These are phyloP conservation scores for Phlebopus sp. DNA, from an alignment of 1,284 basidiomycete species.

Conservation along the genomic window DNA sequence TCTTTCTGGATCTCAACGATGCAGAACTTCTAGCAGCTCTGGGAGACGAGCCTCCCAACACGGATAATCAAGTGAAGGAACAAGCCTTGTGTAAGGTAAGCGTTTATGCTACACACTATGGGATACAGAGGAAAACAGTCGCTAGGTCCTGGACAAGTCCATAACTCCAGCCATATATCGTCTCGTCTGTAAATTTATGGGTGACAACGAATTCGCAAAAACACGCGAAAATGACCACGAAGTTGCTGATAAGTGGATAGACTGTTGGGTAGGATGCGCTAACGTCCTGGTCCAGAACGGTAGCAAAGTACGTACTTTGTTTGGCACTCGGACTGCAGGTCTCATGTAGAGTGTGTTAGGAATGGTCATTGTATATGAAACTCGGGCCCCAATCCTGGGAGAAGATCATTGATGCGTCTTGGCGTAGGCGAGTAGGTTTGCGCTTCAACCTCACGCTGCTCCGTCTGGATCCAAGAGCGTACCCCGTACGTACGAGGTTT, in stretches of 20 bases:
- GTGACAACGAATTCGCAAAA: constrained; percentile 32
- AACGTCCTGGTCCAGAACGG: constrained; percentile 64
- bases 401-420: constrained; percentile 51
- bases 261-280: constrained; percentile 78
- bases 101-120: neutral
- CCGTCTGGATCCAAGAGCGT: constrained; percentile 60
- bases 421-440: constrained; percentile 63
- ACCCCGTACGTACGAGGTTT: constrained; percentile 53
- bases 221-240: constrained; percentile 29
- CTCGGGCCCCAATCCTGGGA: constrained; percentile 61
- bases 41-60: constrained; percentile 35
- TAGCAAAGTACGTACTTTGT: constrained; percentile 40
- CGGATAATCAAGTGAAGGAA: constrained; percentile 40
- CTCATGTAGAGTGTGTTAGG: constrained; percentile 34
- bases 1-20: constrained; percentile 60
- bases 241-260: constrained; percentile 56
- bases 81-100: constrained; percentile 42
- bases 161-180: constrained; percentile 64
- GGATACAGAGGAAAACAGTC: constrained; percentile 7
- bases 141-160: constrained; percentile 51
- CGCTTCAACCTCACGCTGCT: constrained; percentile 69
- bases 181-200: constrained; percentile 53
- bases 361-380: constrained; percentile 65
- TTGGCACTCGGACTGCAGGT: neutral
- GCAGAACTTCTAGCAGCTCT: constrained; percentile 54